Evolutionary conservation across 2,329 filamentous ascomycete genomes (phyloP).

Genomic region (Fusarium newnesense): DNA sequence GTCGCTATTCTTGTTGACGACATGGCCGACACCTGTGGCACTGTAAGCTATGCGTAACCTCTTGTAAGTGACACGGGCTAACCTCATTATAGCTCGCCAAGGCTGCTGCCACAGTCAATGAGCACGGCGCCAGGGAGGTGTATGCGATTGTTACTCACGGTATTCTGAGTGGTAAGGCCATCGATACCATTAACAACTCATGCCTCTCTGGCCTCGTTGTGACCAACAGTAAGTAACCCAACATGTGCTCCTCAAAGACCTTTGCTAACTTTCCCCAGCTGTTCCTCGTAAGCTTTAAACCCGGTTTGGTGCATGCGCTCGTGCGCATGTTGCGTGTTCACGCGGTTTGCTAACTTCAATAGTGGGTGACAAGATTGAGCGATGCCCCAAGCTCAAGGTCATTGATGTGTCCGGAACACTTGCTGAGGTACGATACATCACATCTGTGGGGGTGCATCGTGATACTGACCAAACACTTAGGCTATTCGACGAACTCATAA

Average conservation of each 20-base stretch:
- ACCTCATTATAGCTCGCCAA: constrained; percentile 65
- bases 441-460: not conserved
- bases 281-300: constrained; percentile 46
- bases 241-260: not conserved
- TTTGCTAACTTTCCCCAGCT: constrained; percentile 47
- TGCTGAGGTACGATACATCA: constrained; percentile 59
- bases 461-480: constrained; percentile 47
- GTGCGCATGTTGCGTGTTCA: not conserved
- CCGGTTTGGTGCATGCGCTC: not conserved
- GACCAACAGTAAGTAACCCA: constrained; percentile 75
- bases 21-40: constrained; percentile 97
- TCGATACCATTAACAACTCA: constrained; percentile 84
- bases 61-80: constrained; percentile 4
- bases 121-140: constrained; percentile 86
- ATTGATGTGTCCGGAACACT: constrained; percentile 91
- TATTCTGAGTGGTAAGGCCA: constrained; percentile 88
- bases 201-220: constrained; percentile 83
- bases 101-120: constrained; percentile 87
- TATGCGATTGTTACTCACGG: constrained; percentile 97
- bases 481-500: constrained; percentile 77
- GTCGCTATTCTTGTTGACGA: constrained; percentile 97
- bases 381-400: constrained; percentile 83
- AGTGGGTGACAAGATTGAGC: constrained; percentile 80
- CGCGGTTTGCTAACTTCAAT: constrained; percentile 15
- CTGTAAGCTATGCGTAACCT: constrained; percentile 51